Base-by-base conservation (phyloP, 2,329 filamentous ascomycete species). In the Ophiobolus disseminans region DNA sequence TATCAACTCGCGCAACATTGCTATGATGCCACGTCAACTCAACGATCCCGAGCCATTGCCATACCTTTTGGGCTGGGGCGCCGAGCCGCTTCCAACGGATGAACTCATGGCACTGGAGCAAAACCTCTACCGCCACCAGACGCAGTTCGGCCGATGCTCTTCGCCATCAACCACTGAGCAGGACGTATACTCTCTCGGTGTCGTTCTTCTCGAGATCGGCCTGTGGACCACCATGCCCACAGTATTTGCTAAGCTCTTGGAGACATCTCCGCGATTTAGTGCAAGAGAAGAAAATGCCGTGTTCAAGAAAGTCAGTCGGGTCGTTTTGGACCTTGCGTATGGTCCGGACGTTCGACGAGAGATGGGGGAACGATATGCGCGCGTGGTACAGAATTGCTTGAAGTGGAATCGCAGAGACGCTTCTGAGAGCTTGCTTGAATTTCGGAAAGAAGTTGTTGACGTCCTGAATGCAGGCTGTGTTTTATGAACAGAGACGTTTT, bases 101-200 rank as follows among this genome's bases (percentile, higher is more conserved):
- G 17, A 5, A 49, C 19, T 11, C 26, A 45, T 11, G 48, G 50
- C n/a, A 1, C 38, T 57, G 5, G 57, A 58, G 37, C 49, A 40
- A 10, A 78, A 83, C 40, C 39, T 83, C 0, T 84, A 83, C 53
- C 74, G 76, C 0, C 80, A 84, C 50, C 78, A 78, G 0, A 52
- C 57, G 0, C 73, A 80, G 0, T 79, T 82, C 51, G 79, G 80
- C 0, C 50, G 55, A 2, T n/a, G 11, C 17, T 30, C 25, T 66
- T 73, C 2, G 62, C 71, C 52, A 0, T 82, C 78, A 53, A 66
- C 52, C 3, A 82, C 80, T 74, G 76, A 80, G 42, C 80, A 84
- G 56, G 81, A 84, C 44, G 77, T 84, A 6, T 84, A 84, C 58
- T 80, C 78, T 40, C 71, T 84, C 0, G 80, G 81, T 0, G 78